Conservation (phyloP, 169 alveolate species). For the Ichthyophthirius multifiliis region DNA sequence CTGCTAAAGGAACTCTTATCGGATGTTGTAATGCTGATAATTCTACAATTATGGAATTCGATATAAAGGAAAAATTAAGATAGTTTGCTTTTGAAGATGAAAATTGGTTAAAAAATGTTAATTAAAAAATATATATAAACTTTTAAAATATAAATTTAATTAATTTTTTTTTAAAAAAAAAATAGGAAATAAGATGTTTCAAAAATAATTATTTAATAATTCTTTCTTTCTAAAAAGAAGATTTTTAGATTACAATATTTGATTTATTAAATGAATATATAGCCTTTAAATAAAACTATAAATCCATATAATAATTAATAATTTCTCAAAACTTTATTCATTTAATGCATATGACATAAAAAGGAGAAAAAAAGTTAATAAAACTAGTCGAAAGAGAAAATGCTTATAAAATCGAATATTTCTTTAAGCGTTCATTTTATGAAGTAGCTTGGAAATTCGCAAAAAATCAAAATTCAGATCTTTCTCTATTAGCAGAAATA, state of each 20-base stretch:
- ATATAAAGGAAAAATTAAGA: background rate
- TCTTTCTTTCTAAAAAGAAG: background rate
- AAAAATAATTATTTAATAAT: background rate
- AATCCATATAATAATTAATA: background rate
- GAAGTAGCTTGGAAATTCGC: conserved; percentile 49
- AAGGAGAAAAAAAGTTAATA: conserved; percentile 10
- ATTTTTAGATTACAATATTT: background rate
- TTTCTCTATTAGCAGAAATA: conserved; percentile 49
- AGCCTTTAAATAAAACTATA: background rate
- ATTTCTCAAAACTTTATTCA: conserved; percentile 21
- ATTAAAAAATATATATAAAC: background rate
- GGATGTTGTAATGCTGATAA: background rate
- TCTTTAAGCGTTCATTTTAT: conserved; percentile 36
- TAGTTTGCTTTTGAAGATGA: background rate
- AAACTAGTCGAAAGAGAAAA: conserved; percentile 45
- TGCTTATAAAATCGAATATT: conserved; percentile 33
- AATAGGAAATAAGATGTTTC: background rate
- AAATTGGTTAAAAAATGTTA: too few relatives aligned
- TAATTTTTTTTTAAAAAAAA: background rate
- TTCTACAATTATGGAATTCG: background rate
- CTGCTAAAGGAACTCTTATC: background rate
- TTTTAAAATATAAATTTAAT: background rate
- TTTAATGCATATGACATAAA: conserved; percentile 15
- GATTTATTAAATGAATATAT: background rate
- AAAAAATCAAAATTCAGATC: conserved; percentile 28